These are phyloP conservation scores for Aureobasidium melanogenum DNA, from an alignment of 2,329 filamentous ascomycete genomes.

Conservation along the genomic window DNA sequence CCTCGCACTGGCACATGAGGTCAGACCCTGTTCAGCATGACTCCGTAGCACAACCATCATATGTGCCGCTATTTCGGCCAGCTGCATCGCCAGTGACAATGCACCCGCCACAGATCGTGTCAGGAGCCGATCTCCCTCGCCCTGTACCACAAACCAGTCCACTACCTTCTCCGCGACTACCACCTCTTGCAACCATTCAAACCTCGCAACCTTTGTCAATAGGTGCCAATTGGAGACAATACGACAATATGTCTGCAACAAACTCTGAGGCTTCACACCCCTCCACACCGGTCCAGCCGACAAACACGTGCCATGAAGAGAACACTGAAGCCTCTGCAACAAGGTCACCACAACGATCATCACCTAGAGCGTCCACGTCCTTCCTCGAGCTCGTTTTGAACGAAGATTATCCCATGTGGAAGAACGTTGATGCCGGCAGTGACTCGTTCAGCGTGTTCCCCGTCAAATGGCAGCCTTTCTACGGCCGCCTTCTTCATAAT, in stretches of 20 bases:
- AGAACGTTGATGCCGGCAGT: not conserved
- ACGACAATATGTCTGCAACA: not conserved
- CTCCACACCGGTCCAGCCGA: not conserved
- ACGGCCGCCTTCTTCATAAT: not conserved
- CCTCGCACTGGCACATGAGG: not conserved
- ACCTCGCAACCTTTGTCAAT: not conserved
- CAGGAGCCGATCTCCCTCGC: not conserved
- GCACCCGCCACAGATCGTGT: not conserved
- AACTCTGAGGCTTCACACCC: not conserved
- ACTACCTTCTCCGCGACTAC: not conserved
- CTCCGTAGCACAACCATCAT: not conserved
- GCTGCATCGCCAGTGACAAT: not conserved
- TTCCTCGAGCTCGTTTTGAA: slow-evolving; percentile 10
- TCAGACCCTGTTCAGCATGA: not conserved
- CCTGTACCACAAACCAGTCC: not conserved
- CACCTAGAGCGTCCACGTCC: not conserved
- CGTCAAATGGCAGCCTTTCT: slow-evolving; percentile 9
- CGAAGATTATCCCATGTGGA: not conserved
- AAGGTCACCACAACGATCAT: not conserved
- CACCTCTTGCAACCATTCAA: not conserved
- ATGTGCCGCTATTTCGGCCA: not conserved
- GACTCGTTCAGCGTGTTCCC: slow-evolving; percentile 5
- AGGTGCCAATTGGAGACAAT: slow-evolving; percentile 4
- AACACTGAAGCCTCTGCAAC: not conserved
- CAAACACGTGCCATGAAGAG: not conserved